These are phyloP conservation scores for Candolleomyces efflorescens DNA, from an alignment of 768 basidiomycete genomes.

Conservation along the genomic window DNA sequence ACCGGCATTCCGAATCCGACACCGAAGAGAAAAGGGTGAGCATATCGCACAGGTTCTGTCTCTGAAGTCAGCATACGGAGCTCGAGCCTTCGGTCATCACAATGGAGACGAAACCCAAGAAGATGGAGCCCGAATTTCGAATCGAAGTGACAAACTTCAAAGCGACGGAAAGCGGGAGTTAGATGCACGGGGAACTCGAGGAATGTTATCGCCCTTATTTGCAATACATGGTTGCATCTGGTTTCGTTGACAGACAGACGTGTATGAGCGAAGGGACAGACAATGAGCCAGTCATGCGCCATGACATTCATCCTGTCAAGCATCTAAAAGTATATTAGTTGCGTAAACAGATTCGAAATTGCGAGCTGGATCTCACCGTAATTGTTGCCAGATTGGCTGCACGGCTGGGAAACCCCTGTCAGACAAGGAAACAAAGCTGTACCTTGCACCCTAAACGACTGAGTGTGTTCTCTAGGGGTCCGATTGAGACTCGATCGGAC, in stretches of 20 bases:
- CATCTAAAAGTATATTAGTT: too few relatives aligned
- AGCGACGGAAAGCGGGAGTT: neutral
- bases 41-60: conserved; percentile 9
- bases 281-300: too few relatives aligned
- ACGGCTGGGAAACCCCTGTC: neutral
- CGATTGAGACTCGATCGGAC: neutral
- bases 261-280: too few relatives aligned
- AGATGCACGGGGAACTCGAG: neutral
- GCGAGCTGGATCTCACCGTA: neutral
- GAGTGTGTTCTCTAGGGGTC: neutral
- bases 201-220: neutral
- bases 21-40: conserved; percentile 2
- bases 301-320: too few relatives aligned
- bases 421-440: neutral
- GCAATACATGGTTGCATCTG: neutral
- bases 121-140: neutral
- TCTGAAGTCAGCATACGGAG: neutral
- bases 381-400: neutral
- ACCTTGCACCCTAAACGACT: neutral
- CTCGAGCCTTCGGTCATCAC: neutral
- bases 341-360: neutral
- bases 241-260: too few relatives aligned
- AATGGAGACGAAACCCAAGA: neutral
- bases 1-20: neutral
- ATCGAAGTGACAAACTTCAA: neutral